These are phyloP conservation scores for Kwoniella sp. DNA, from an alignment of 768 basidiomycete genomes.

Conservation along the genomic window DNA sequence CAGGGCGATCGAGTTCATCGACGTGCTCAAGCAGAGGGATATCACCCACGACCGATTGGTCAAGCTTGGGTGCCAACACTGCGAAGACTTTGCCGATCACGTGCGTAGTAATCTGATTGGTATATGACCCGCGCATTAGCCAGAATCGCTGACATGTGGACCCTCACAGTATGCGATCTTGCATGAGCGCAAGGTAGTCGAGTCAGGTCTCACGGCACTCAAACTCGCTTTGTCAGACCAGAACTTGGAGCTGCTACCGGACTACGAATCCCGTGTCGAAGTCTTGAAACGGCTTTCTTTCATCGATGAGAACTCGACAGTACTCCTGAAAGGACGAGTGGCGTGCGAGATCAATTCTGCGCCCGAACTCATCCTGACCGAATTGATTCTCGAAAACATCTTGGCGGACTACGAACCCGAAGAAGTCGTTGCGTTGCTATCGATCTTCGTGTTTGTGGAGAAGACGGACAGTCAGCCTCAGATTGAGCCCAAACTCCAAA, in stretches of 20 bases:
- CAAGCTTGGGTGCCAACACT: constrained; percentile 62
- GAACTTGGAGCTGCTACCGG: constrained; percentile 92
- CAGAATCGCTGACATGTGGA: not conserved
- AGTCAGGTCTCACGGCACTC: constrained; percentile 72
- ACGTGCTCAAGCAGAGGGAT: constrained; percentile 68
- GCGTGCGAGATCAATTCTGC: constrained; percentile 99
- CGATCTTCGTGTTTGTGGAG: constrained; percentile 97
- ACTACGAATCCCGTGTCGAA: constrained; percentile 90
- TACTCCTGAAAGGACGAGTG: constrained; percentile 92
- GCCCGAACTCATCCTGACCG: constrained; percentile 94
- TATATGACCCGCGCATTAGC: not conserved
- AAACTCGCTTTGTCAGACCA: constrained; percentile 91
- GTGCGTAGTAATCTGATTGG: constrained; percentile 60
- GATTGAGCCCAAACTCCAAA: constrained; percentile 75
- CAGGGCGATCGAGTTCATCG: constrained; percentile 88
- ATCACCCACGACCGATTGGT: constrained; percentile 60
- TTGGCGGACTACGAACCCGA: constrained; percentile 87
- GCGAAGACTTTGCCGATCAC: constrained; percentile 72
- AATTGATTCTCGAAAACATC: constrained; percentile 94
- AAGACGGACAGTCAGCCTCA: constrained; percentile 88
- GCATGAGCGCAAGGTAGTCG: constrained; percentile 75
- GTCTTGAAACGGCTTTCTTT: constrained; percentile 90
- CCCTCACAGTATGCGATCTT: constrained; percentile 68
- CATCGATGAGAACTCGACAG: constrained; percentile 93
- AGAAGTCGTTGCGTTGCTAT: constrained; percentile 93